Percentiles rank a stretch among this genome's conserved stretches.
These are phyloP conservation scores for Austroboletus niveus DNA, from an alignment of 1,284 basidiomycete species.

Conservation along the genomic window DNA sequence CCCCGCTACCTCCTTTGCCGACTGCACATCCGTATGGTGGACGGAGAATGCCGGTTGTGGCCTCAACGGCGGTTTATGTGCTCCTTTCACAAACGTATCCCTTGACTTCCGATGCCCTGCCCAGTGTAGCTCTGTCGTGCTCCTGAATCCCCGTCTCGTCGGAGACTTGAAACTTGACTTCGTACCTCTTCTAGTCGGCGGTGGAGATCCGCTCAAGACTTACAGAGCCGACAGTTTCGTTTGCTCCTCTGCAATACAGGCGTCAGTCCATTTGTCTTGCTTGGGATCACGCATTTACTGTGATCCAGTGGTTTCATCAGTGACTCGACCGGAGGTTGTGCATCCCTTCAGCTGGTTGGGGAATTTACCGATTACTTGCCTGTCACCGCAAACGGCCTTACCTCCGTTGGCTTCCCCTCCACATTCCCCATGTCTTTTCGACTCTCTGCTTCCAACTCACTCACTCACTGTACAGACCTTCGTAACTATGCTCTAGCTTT, in stretches of 20 bases:
- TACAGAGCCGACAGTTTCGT: constrained; percentile 86
- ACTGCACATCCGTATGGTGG: constrained; percentile 75
- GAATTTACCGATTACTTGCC: constrained; percentile 71
- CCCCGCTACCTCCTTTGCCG: constrained; percentile 59
- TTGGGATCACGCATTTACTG: constrained; percentile 4
- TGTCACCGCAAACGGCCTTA: constrained; percentile 59
- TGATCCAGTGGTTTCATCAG: constrained; percentile 61
- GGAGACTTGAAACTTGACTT: constrained; percentile 66
- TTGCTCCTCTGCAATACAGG: constrained; percentile 83
- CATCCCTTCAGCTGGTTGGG: constrained; percentile 64
- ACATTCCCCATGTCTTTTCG: constrained; percentile 66
- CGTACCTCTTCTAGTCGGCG: constrained; percentile 79
- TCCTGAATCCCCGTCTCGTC: constrained; percentile 78
- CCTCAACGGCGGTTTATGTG: constrained; percentile 65
- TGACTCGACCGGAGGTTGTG: constrained; percentile 73
- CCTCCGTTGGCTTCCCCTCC: constrained; percentile 71
- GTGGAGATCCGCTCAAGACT: constrained; percentile 65
- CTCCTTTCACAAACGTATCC: constrained; percentile 60
- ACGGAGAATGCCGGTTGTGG: constrained; percentile 72
- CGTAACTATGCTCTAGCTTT: constrained; percentile 67
- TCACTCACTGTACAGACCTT: constrained; percentile 70
- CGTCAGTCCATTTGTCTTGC: constrained; percentile 44
- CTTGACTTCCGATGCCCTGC: constrained; percentile 84
- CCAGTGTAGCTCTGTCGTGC: constrained; percentile 61
- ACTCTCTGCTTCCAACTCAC: constrained; percentile 45